Conservation (phyloP, 2,329 filamentous ascomycete species). For the Alternaria sp. region DNA sequence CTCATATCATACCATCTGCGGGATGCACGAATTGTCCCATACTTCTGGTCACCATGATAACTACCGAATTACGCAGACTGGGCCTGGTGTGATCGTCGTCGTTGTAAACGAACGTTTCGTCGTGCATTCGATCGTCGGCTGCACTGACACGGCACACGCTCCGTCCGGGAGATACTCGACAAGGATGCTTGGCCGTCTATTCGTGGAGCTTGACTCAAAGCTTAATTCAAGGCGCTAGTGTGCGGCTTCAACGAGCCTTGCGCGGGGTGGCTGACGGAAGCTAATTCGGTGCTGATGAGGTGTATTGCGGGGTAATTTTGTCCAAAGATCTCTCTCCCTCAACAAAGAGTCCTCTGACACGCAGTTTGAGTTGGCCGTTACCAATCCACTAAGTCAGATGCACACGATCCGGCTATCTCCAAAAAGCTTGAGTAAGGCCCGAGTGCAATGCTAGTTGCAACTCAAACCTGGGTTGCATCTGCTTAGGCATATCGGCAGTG, state of each 20-base stretch:
- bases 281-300: constrained; percentile 20
- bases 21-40: background rate
- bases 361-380: background rate
- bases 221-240: constrained; percentile 30
- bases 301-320: constrained; percentile 30
- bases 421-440: background rate
- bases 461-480: constrained; percentile 1
- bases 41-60: background rate
- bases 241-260: constrained; percentile 16
- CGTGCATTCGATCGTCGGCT: constrained; percentile 11
- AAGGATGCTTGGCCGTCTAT: constrained; percentile 35
- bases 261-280: constrained; percentile 32
- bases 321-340: background rate
- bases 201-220: constrained; percentile 32
- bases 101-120: constrained; percentile 8
- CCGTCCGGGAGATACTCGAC: constrained; percentile 25
- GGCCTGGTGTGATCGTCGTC: constrained; percentile 12
- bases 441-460: background rate
- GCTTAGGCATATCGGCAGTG: constrained; percentile 16
- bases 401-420: background rate
- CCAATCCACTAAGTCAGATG: background rate
- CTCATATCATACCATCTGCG: background rate
- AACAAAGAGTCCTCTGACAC: background rate
- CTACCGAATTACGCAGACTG: constrained; percentile 4
- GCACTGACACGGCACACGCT: constrained; percentile 15